A percentile compares a stretch with the other conserved stretches of the same genome.
Evolutionary conservation across 140 eudicot species (phyloP).

Genomic region (Bidens hawaiensis): DNA sequence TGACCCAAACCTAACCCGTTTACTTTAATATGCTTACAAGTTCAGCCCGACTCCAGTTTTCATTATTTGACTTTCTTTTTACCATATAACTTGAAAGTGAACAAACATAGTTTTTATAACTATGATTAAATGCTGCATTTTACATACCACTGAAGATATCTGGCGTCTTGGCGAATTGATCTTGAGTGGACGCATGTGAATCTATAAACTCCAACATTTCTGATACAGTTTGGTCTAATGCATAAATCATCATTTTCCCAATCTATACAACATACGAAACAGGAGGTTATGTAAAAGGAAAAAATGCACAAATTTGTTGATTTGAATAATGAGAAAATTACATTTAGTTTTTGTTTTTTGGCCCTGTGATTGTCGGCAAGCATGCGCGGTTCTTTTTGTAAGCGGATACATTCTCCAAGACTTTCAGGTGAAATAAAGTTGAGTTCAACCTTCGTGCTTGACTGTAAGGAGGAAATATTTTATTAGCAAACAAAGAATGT

Average conservation of each 20-base stretch:
- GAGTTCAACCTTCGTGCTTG: too few species aligned
- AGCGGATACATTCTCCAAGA: too few species aligned
- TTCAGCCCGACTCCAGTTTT: too few species aligned
- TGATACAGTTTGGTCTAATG: slow-evolving; percentile 8
- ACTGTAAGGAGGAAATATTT: background rate
- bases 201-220: background rate
- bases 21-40: too few species aligned
- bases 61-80: too few species aligned
- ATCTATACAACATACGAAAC: slow-evolving; percentile 1
- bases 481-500: background rate
- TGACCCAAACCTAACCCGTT: too few species aligned
- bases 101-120: too few species aligned
- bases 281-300: background rate
- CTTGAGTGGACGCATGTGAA: background rate
- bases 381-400: slow-evolving; percentile 12
- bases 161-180: background rate
- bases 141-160: background rate
- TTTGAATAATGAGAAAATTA: background rate
- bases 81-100: too few species aligned
- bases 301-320: background rate
- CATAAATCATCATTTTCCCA: slow-evolving; percentile 16
- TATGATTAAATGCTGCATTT: background rate
- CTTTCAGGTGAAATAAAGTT: too few species aligned
- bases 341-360: slow-evolving; percentile 18
- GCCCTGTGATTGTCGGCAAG: slow-evolving; percentile 12